These are phyloP conservation scores for Aspergillus sp. DNA, from an alignment of 2,329 filamentous ascomycete species.

Conservation along the genomic window DNA sequence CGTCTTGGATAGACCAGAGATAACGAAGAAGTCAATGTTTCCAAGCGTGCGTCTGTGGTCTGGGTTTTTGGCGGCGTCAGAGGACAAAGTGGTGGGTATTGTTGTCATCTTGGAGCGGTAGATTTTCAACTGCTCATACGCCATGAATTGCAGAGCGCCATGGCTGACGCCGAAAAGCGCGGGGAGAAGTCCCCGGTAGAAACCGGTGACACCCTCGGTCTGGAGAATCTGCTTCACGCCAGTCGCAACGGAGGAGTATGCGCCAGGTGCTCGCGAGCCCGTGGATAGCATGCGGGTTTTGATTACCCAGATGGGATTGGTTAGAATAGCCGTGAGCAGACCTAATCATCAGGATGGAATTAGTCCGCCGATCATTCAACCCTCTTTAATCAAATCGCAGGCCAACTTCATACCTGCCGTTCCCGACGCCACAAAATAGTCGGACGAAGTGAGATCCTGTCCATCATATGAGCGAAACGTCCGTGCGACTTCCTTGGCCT, in stretches of 20 bases:
- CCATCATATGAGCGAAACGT: conserved; percentile 23
- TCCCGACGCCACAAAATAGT: conserved; percentile 76
- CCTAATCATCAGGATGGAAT: conserved; percentile 39
- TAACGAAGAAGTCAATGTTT: conserved; percentile 70
- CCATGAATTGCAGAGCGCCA: conserved; percentile 90
- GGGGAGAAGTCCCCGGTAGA: conserved; percentile 80
- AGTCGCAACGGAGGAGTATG: conserved; percentile 70
- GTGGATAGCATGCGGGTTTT: conserved; percentile 96
- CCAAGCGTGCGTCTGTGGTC: conserved; percentile 40
- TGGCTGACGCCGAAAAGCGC: conserved; percentile 82
- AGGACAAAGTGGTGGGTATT: conserved; percentile 13
- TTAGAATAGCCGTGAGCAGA: conserved; percentile 68
- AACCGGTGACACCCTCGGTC: conserved; percentile 68
- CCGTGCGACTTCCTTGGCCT: conserved; percentile 51
- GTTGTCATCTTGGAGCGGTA: conserved; percentile 46
- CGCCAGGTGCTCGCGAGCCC: conserved; percentile 64
- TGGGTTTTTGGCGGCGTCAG: background rate
- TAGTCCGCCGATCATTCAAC: background rate
- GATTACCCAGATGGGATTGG: conserved; percentile 96
- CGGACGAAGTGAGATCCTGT: conserved; percentile 50
- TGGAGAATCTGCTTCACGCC: conserved; percentile 62
- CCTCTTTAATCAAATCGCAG: background rate
- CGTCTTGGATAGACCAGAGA: conserved; percentile 76
- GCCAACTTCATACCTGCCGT: conserved; percentile 41
- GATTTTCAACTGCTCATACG: conserved; percentile 71